These are phyloP conservation scores for Annona cherimola DNA, from an alignment of 164 flowering plant species.

Conservation along the genomic window DNA sequence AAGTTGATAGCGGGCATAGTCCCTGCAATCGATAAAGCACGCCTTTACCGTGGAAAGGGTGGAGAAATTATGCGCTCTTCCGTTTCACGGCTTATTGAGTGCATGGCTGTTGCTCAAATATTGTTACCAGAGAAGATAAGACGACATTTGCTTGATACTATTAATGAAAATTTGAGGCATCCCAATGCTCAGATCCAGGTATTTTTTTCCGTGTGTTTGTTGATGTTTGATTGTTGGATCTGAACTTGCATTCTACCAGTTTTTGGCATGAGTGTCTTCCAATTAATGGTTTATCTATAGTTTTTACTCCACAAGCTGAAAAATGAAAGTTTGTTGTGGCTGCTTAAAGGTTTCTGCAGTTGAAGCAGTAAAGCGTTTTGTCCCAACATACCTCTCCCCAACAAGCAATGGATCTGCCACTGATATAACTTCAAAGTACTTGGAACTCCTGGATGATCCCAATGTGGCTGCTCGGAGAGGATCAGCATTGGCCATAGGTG, in stretches of 20 bases:
- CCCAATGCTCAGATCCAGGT: slow-evolving; percentile 98
- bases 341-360: slow-evolving; percentile 66
- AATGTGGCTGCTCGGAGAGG: slow-evolving; percentile 92
- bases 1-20: slow-evolving; percentile 63
- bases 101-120: slow-evolving; percentile 53
- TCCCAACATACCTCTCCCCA: slow-evolving; percentile 44
- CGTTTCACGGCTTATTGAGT: slow-evolving; percentile 82
- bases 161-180: slow-evolving; percentile 83
- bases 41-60: slow-evolving; percentile 97
- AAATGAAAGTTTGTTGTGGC: not conserved
- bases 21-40: slow-evolving; percentile 97
- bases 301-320: not conserved
- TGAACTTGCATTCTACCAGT: slow-evolving; percentile 1
- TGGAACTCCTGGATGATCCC: slow-evolving; percentile 64
- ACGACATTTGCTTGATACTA: slow-evolving; percentile 62
- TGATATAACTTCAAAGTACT: slow-evolving; percentile 48
- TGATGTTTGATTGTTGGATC: not conserved
- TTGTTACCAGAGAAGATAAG: slow-evolving; percentile 53
- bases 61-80: slow-evolving; percentile 98
- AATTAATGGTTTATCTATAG: not conserved
- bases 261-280: not conserved
- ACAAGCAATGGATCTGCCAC: slow-evolving; percentile 20
- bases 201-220: not conserved
- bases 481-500: slow-evolving; percentile 83
- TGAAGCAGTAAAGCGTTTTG: slow-evolving; percentile 66